These are phyloP conservation scores for Sonneratia alba DNA, from an alignment of 345 rosid species.

Conservation along the genomic window DNA sequence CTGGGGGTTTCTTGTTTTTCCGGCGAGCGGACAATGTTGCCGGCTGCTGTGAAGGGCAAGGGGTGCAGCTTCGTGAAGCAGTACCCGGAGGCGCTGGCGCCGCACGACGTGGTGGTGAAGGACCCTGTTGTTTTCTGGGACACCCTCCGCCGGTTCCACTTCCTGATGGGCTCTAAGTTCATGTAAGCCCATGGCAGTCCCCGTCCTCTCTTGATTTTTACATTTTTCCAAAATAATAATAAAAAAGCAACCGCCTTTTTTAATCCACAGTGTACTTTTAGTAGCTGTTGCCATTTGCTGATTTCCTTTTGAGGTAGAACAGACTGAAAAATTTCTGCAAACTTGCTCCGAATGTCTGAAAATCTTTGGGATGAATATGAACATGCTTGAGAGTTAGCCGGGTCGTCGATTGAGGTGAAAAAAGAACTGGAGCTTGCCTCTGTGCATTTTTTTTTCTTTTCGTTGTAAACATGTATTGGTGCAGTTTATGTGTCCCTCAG, in stretches of 20 bases:
- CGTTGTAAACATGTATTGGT: background rate
- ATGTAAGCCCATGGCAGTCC: slow-evolving; percentile 29
- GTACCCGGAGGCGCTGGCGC: slow-evolving; percentile 58
- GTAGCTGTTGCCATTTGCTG: background rate
- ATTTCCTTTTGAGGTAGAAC: background rate
- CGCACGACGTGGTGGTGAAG: slow-evolving; percentile 44
- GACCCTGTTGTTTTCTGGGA: slow-evolving; percentile 64
- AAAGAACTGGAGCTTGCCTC: no score
- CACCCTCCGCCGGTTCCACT: slow-evolving; percentile 83
- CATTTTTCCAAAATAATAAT: background rate
- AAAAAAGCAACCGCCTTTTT: no score
- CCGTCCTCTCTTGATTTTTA: background rate
- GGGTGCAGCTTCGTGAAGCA: slow-evolving; percentile 18
- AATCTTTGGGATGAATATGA: background rate
- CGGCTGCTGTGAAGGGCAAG: slow-evolving; percentile 24
- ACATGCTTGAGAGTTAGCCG: no score
- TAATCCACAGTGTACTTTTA: background rate
- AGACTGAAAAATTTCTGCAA: background rate
- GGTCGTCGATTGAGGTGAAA: no score
- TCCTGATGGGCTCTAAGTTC: slow-evolving; percentile 65
- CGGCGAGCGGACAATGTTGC: slow-evolving; percentile 15
- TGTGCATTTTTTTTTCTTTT: background rate
- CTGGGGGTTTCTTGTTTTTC: slow-evolving; percentile 1
- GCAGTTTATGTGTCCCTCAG: background rate
- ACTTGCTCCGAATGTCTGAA: background rate